Percentiles rank a stretch among this genome's conserved stretches.
These are phyloP conservation scores for Artemisia annua DNA, from an alignment of 129 eudicot species.

Conservation along the genomic window DNA sequence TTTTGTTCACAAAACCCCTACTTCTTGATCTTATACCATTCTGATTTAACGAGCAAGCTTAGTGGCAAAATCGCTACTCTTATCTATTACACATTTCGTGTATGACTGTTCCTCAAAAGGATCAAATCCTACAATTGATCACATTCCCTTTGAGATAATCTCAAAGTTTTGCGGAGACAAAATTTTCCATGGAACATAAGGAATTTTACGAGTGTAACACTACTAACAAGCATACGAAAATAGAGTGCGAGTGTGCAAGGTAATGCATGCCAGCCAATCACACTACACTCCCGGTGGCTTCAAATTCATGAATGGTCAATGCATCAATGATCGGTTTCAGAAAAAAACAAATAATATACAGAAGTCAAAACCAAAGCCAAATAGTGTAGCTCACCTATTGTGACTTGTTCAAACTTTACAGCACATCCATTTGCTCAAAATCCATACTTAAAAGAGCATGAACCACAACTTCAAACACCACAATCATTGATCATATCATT, in stretches of 20 bases:
- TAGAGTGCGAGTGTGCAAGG: not conserved
- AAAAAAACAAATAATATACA: not conserved
- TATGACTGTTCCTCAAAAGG: too few species aligned
- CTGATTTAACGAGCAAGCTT: too few species aligned
- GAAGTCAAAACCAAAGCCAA: conserved; percentile 10
- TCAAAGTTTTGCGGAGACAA: too few species aligned
- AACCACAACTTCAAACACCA: not conserved
- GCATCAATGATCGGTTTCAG: not conserved
- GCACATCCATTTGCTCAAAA: conserved; percentile 11
- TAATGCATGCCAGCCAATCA: conserved; percentile 12
- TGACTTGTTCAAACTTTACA: conserved; percentile 8
- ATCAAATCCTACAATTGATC: too few species aligned
- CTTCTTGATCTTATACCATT: too few species aligned
- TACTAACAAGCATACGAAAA: too few species aligned
- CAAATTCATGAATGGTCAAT: conserved; percentile 12
- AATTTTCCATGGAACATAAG: too few species aligned
- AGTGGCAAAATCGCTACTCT: too few species aligned
- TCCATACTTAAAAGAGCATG: conserved; percentile 13
- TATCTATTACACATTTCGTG: too few species aligned
- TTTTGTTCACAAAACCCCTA: too few species aligned
- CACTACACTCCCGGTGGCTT: conserved; percentile 9
- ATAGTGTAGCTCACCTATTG: conserved; percentile 21
- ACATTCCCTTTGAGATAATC: too few species aligned
- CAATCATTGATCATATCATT: not conserved
- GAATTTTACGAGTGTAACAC: too few species aligned